Conservation (phyloP, 129 eudicot species). For the Flaveria linearis region DNA sequence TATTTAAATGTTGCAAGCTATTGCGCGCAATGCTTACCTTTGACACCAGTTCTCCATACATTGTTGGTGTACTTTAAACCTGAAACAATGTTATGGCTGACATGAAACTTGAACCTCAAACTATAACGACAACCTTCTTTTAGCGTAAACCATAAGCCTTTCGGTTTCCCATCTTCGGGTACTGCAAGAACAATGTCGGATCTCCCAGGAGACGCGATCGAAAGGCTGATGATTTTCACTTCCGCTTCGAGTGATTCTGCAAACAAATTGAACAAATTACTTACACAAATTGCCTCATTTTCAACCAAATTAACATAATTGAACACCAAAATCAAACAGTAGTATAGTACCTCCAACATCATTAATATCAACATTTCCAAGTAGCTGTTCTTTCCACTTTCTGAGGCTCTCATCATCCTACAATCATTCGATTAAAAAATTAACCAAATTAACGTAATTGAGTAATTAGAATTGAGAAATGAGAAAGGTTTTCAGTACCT, state of each 20-base stretch:
- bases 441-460: not conserved
- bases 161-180: constrained; percentile 61
- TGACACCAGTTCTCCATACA: constrained; percentile 72
- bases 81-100: constrained; percentile 54
- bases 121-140: constrained; percentile 65
- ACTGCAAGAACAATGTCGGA: constrained; percentile 59
- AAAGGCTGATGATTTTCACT: constrained; percentile 61
- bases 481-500: constrained; percentile 42
- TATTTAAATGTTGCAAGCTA: not conserved
- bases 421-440: constrained; percentile 5
- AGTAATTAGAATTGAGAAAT: not conserved
- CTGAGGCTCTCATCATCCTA: constrained; percentile 78
- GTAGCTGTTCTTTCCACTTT: constrained; percentile 77
- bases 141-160: constrained; percentile 68
- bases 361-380: constrained; percentile 60
- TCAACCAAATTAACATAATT: not conserved
- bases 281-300: not conserved
- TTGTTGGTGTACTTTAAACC: constrained; percentile 64
- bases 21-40: constrained; percentile 32
- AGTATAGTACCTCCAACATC: constrained; percentile 56
- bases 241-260: constrained; percentile 64
- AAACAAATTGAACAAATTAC: not conserved
- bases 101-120: constrained; percentile 60
- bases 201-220: constrained; percentile 58
- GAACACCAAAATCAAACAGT: not conserved